Evolutionary conservation across 2,329 filamentous ascomycete species (phyloP).

Genomic region (Grosmannia clavigera): DNA sequence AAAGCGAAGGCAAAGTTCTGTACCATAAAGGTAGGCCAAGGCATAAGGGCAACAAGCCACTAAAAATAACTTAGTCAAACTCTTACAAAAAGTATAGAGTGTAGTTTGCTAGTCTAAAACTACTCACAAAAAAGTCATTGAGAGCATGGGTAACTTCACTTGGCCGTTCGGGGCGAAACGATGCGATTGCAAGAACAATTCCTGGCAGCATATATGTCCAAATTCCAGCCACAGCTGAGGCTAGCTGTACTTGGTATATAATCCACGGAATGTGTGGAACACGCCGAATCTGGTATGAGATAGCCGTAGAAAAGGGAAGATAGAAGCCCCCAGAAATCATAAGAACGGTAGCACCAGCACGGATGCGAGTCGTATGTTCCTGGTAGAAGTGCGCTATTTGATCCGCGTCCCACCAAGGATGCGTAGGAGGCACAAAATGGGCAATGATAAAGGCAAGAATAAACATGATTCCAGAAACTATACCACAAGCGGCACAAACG

Average conservation of each 20-base stretch:
- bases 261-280: conserved; percentile 5
- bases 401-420: conserved; percentile 3
- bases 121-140: conserved; percentile 4
- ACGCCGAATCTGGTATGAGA: conserved; percentile 7
- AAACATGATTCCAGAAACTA: background rate
- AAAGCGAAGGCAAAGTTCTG: conserved; percentile 5
- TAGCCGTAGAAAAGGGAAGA: conserved; percentile 5
- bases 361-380: conserved; percentile 2
- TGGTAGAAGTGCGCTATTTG: conserved; percentile 1
- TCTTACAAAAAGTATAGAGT: background rate
- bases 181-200: conserved; percentile 5
- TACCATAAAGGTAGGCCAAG: conserved; percentile 4
- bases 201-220: conserved; percentile 6
- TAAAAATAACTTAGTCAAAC: background rate
- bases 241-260: conserved; percentile 4
- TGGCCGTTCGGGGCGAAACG: conserved; percentile 1
- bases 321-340: conserved; percentile 7
- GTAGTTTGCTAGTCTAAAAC: background rate
- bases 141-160: background rate
- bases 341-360: conserved; percentile 1
- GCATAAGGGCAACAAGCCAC: conserved; percentile 7
- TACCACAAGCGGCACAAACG: conserved; percentile 1
- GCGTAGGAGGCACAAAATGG: conserved; percentile 3
- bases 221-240: conserved; percentile 1
- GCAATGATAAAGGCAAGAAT: conserved; percentile 3